Evolutionary conservation across 2,329 filamentous ascomycete species (phyloP).

Genomic region (Fusarium subtropicale): DNA sequence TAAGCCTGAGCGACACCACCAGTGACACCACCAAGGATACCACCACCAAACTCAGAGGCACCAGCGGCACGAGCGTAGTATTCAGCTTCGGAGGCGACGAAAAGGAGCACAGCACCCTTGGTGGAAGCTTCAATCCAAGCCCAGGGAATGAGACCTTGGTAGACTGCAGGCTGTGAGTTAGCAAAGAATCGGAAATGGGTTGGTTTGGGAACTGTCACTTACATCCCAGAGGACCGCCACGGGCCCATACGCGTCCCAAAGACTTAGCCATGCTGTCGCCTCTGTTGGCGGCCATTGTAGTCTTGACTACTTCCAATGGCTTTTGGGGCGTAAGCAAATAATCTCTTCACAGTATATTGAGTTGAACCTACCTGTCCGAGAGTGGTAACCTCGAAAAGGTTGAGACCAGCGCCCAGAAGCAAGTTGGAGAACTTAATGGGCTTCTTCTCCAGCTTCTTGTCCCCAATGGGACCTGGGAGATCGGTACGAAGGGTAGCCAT

Average conservation of each 20-base stretch:
- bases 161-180: conserved; percentile 73
- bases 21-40: conserved; percentile 90
- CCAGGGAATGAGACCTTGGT: conserved; percentile 99
- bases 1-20: conserved; percentile 98
- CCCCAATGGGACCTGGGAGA: conserved; percentile 62
- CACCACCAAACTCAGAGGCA: conserved; percentile 86
- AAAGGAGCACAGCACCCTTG: conserved; percentile 98
- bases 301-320: conserved; percentile 99
- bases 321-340: background rate
- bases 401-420: conserved; percentile 91
- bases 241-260: conserved; percentile 88
- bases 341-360: background rate
- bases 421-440: conserved; percentile 99
- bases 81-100: conserved; percentile 98
- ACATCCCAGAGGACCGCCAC: conserved; percentile 96
- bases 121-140: conserved; percentile 99
- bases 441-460: conserved; percentile 88
- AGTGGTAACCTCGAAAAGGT: conserved; percentile 88
- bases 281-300: conserved; percentile 98
- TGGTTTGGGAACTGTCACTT: conserved; percentile 57
- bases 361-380: conserved; percentile 60
- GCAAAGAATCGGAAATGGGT: conserved; percentile 13
- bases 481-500: conserved; percentile 73
- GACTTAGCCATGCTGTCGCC: conserved; percentile 85
- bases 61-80: conserved; percentile 89